Evolutionary conservation across 805 yeast genomes (phyloP).

Genomic region (Gaillardinia entomophila): DNA sequence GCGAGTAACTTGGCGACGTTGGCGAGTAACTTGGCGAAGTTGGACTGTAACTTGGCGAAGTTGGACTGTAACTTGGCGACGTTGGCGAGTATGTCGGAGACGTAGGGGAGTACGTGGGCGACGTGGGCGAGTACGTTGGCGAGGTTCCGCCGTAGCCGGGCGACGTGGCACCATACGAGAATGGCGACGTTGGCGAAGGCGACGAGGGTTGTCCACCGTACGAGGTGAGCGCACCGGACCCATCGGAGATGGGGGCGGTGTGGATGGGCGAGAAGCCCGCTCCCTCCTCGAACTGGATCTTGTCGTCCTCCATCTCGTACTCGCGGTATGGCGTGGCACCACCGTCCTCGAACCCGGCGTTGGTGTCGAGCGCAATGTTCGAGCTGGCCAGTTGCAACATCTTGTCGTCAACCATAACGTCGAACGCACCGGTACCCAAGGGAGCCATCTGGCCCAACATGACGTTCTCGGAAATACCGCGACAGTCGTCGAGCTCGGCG

Average conservation of each 20-base stretch:
- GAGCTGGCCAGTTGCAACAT: conserved; percentile 58
- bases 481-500: conserved; percentile 96
- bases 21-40: conserved; percentile 28
- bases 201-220: conserved; percentile 66
- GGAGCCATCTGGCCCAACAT: conserved; percentile 98
- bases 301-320: conserved; percentile 57
- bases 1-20: conserved; percentile 18
- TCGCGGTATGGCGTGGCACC: conserved; percentile 88
- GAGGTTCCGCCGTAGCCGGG: conserved; percentile 48
- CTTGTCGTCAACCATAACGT: conserved; percentile 88
- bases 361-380: conserved; percentile 38
- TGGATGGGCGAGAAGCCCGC: conserved; percentile 92
- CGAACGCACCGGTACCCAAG: conserved; percentile 97
- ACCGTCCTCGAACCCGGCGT: conserved; percentile 44
- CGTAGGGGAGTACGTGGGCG: conserved; percentile 78
- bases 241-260: conserved; percentile 72
- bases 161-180: conserved; percentile 44
- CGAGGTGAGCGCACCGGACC: conserved; percentile 80
- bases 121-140: conserved; percentile 62
- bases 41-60: conserved; percentile 68
- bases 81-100: conserved; percentile 68
- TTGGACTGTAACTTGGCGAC: conserved; percentile 60
- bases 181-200: conserved; percentile 52
- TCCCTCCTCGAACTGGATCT: conserved; percentile 59
- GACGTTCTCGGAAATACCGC: conserved; percentile 97